Evolutionary conservation across 331 rosid genomes (phyloP).

Genomic region (Pyracantha coccinea): DNA sequence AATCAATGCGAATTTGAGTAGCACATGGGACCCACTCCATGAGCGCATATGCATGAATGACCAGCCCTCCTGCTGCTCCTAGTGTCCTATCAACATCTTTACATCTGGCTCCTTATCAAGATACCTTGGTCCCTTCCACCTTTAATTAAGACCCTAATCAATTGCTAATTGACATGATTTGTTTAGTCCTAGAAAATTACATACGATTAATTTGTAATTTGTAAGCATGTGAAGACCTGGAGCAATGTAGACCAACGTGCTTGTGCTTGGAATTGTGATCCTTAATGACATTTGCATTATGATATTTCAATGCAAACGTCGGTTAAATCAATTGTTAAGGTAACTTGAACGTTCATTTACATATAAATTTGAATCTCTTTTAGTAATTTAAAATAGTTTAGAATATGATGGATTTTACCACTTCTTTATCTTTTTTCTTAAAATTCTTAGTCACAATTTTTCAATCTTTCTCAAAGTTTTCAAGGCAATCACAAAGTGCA

Average conservation of each 20-base stretch:
- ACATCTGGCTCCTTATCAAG: not conserved
- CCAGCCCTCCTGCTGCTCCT: slow-evolving; percentile 7
- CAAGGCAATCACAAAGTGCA: not conserved
- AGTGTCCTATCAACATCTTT: slow-evolving; percentile 3
- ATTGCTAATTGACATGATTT: not conserved
- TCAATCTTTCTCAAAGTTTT: not conserved
- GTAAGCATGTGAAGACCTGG: not conserved
- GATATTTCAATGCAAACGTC: too few species aligned
- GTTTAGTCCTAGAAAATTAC: not conserved
- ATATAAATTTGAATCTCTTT: too few species aligned
- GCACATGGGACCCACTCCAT: slow-evolving; percentile 18
- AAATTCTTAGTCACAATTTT: not conserved
- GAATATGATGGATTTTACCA: too few species aligned
- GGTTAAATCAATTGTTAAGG: too few species aligned
- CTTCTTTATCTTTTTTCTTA: too few species aligned
- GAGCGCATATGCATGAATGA: slow-evolving; percentile 34
- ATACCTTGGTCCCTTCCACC: not conserved
- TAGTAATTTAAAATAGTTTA: too few species aligned
- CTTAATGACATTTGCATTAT: too few species aligned
- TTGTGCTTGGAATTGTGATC: not conserved
- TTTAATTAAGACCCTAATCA: not conserved
- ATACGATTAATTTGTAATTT: not conserved
- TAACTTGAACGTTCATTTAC: too few species aligned
- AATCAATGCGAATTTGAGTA: slow-evolving; percentile 5
- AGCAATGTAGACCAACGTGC: not conserved